Percentiles rank a stretch among this genome's conserved stretches.
These are phyloP conservation scores for Boletales sp. DNA, from an alignment of 768 basidiomycete genomes.

Conservation along the genomic window DNA sequence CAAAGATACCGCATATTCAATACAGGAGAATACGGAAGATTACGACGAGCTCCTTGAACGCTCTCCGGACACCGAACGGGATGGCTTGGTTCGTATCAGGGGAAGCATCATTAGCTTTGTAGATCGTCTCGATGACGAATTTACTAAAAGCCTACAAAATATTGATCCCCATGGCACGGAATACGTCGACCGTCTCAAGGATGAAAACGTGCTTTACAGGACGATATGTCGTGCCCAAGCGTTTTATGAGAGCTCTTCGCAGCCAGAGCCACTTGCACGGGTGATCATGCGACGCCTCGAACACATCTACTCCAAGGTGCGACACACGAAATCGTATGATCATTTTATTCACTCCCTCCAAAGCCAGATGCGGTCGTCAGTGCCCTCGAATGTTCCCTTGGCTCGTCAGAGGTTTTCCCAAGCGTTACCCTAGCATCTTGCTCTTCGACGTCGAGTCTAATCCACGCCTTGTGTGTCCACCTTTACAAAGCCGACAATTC, in stretches of 20 bases:
- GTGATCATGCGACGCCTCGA: conserved; percentile 95
- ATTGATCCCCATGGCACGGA: conserved; percentile 99
- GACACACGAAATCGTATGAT: background rate
- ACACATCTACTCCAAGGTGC: conserved; percentile 96
- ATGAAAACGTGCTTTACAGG: conserved; percentile 91
- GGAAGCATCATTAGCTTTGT: conserved; percentile 96
- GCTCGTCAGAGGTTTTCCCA: conserved; percentile 57
- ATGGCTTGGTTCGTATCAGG: conserved; percentile 79
- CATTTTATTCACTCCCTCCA: conserved; percentile 9
- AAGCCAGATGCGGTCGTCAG: conserved; percentile 92
- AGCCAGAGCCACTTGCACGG: conserved; percentile 76
- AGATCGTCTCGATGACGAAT: conserved; percentile 96
- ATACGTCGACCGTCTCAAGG: conserved; percentile 94
- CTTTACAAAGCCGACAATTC: conserved; percentile 92
- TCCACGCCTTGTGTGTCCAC: conserved; percentile 85
- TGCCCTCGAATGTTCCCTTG: conserved; percentile 75
- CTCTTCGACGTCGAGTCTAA: conserved; percentile 65
- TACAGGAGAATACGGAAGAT: conserved; percentile 84
- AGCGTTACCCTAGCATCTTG: conserved; percentile 54
- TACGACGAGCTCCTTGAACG: conserved; percentile 91
- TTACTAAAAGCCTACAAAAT: conserved; percentile 94
- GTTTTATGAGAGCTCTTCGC: conserved; percentile 80
- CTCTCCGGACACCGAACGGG: conserved; percentile 63
- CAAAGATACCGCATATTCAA: conserved; percentile 66
- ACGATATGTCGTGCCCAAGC: conserved; percentile 91